Evolutionary conservation across 805 yeast species (phyloP), one percentile per base, ranked within the genome.

Genomic region (Cyberlindnera misumaiensis): DNA sequence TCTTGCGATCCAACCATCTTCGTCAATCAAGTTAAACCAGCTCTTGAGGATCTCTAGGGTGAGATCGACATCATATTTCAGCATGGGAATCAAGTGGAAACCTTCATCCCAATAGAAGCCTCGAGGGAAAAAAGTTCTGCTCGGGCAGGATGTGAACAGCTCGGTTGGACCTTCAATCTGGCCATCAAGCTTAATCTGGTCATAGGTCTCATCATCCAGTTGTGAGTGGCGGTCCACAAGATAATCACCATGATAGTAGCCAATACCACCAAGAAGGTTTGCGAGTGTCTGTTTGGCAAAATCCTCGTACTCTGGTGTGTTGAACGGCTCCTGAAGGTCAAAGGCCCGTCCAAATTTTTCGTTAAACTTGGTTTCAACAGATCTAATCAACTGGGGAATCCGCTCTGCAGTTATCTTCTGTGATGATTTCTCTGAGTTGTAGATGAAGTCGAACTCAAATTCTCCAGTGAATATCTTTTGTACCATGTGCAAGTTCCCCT

Each of bases 71-170:
- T 93, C 97, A 56, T 82, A 89, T 34, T 82, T 81, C 49, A 84
- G 60, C 28, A 93, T 65, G 7, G 95, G 95, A 30, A 89, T 65
- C 43, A 90, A 66, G 58, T 90, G 96, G 61, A 93, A 93, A 0
- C 98, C 98, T 62, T 93, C 98, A 61, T 93, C 98, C 98, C 98
- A 93, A 55, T 85, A 87, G 55, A 93, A 93, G 0, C 98, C 98
- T 46, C 98, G 72, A 4, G 98, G 97, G 61, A 93, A 93, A 54
- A 85, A 86, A 1, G 95, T 86, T 37, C 98, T 71, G 35, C 96
- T 85, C 3, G 98, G 98, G 26, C 87, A 93, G 16, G 87, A 69
- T 0, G 93, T 74, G 52, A 88, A 85, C 35, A 93, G 62, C 46
- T 80, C 85, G 43, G 65, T 62, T 2, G 96, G 95, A 0, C 89